These are phyloP conservation scores for Angomonas ambiguus DNA, from an alignment of 208 protist genomes.

Conservation along the genomic window DNA sequence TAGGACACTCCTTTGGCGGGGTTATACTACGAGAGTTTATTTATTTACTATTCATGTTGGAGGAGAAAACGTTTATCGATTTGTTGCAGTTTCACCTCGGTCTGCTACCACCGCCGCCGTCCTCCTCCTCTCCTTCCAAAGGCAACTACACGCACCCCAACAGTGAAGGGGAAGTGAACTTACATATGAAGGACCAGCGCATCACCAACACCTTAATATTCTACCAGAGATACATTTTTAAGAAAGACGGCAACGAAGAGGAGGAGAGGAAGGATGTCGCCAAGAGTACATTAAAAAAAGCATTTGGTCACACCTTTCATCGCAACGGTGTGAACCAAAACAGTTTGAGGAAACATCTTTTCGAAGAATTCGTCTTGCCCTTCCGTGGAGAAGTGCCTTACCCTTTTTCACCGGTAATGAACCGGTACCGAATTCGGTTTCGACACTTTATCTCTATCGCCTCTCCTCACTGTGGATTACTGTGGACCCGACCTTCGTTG, in stretches of 20 bases:
- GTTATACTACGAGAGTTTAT: conserved; percentile 6
- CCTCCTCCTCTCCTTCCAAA: too few species aligned
- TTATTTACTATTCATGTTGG: conserved; percentile 7
- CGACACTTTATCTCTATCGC: background rate
- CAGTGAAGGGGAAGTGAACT: too few species aligned
- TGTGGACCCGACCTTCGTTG: background rate
- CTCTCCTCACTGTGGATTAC: background rate
- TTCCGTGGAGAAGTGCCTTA: background rate
- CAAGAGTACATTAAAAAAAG: too few species aligned
- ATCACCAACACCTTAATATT: background rate
- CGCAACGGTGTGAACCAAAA: too few species aligned
- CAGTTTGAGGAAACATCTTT: background rate
- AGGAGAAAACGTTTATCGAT: background rate
- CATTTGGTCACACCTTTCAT: background rate
- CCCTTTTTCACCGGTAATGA: too few species aligned
- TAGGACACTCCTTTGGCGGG: conserved; percentile 14
- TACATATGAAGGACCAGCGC: background rate
- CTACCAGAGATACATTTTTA: background rate
- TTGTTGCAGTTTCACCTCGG: background rate
- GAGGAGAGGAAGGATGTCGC: too few species aligned
- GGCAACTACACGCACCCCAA: too few species aligned
- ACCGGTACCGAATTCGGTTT: too few species aligned
- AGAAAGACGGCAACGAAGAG: background rate
- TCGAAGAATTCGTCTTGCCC: background rate
- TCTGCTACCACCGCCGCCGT: too few species aligned